Evolutionary conservation across 1,284 basidiomycete genomes (phyloP).

Genomic region (Ustilago shanxiensis): DNA sequence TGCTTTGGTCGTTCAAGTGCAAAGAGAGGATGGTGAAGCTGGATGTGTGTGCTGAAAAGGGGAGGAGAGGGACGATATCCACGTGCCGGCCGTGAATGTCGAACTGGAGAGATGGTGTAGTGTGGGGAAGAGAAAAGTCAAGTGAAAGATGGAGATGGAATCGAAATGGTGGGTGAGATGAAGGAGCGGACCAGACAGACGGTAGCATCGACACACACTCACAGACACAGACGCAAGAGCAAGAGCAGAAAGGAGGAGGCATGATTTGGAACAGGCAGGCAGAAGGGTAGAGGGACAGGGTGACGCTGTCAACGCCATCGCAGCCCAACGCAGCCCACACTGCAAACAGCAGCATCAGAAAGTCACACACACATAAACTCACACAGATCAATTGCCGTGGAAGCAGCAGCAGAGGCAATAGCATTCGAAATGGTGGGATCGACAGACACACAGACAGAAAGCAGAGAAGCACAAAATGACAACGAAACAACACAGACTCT

Average conservation of each 20-base stretch:
- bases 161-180: not conserved
- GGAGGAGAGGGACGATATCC: not conserved
- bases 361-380: no score
- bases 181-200: not conserved
- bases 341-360: no score
- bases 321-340: no score
- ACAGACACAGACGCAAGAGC: no score
- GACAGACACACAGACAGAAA: not conserved
- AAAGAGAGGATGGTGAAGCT: not conserved
- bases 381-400: no score
- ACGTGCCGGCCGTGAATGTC: constrained; percentile 42
- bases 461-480: not conserved
- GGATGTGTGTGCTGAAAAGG: not conserved
- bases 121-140: not conserved
- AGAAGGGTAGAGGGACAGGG: no score
- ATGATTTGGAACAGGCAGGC: no score
- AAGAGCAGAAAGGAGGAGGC: no score
- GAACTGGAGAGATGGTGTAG: constrained; percentile 13
- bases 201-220: no score
- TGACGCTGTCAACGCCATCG: no score
- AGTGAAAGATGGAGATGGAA: not conserved
- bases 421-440: not conserved
- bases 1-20: not conserved
- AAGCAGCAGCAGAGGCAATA: no score
- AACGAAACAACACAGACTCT: no score